A percentile compares a stretch with the other conserved stretches of the same genome.
These are phyloP conservation scores for Starmerella bombi DNA, from an alignment of 805 yeast genomes.

Conservation along the genomic window DNA sequence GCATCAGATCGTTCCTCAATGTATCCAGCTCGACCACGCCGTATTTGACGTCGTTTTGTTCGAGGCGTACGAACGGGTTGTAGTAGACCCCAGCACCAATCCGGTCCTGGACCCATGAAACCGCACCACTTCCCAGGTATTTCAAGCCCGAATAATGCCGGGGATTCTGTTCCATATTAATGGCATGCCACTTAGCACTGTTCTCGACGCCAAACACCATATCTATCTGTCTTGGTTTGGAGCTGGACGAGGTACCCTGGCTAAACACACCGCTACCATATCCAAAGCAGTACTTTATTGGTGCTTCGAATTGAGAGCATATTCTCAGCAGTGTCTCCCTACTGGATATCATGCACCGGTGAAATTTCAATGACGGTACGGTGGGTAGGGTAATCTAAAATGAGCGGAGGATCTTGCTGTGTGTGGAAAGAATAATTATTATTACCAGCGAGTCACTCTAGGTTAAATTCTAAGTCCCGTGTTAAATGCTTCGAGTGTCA, in stretches of 20 bases:
- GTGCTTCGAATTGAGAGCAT: slow-evolving; percentile 50
- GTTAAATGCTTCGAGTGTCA: no score
- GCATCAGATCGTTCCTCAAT: slow-evolving; percentile 53
- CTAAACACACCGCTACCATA: slow-evolving; percentile 90
- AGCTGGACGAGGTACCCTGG: slow-evolving; percentile 42
- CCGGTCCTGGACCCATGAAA: slow-evolving; percentile 43
- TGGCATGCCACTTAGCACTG: slow-evolving; percentile 62
- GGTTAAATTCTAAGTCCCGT: neutral
- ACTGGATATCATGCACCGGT: slow-evolving; percentile 12
- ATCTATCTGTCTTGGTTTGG: slow-evolving; percentile 52
- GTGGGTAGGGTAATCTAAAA: no score
- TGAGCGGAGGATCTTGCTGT: no score
- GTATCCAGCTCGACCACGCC: slow-evolving; percentile 64
- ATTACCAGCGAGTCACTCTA: neutral
- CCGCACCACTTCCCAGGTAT: slow-evolving; percentile 44
- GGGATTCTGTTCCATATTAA: slow-evolving; percentile 54
- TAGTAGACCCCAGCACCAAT: slow-evolving; percentile 85
- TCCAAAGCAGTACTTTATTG: slow-evolving; percentile 71
- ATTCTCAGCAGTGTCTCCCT: slow-evolving; percentile 32
- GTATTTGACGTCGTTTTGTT: slow-evolving; percentile 56
- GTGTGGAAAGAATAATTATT: no score
- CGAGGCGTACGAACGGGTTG: slow-evolving; percentile 71
- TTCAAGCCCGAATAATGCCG: slow-evolving; percentile 64
- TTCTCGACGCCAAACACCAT: slow-evolving; percentile 69
- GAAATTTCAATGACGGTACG: neutral